Conservation (phyloP, 2,329 filamentous ascomycete species). For the Xylaria sp. region DNA sequence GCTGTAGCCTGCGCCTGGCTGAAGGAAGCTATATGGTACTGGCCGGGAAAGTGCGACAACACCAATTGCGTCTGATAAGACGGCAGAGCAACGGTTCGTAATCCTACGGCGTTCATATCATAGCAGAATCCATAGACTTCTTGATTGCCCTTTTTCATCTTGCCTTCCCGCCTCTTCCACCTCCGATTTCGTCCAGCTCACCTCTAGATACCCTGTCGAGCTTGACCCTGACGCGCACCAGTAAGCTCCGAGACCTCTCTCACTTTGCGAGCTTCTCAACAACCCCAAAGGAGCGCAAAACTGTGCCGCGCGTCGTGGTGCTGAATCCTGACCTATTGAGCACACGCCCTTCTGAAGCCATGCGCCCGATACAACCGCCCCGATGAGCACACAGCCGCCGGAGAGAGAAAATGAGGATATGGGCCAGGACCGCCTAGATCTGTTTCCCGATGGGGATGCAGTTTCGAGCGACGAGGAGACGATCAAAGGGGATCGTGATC, state of each 20-base stretch:
- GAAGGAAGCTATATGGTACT: conserved; percentile 18
- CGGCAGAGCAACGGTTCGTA: conserved; percentile 8
- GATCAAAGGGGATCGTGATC: conserved; percentile 53
- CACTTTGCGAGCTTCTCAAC: conserved; percentile 8
- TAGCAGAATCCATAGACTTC: not conserved
- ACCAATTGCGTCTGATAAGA: conserved; percentile 28
- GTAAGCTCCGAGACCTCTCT: conserved; percentile 3
- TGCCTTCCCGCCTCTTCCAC: not conserved
- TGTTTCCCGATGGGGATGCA: conserved; percentile 55
- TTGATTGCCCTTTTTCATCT: not conserved
- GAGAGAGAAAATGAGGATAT: conserved; percentile 57
- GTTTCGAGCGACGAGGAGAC: conserved; percentile 58
- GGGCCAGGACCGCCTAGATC: conserved; percentile 59
- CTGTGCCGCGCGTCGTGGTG: conserved; percentile 14
- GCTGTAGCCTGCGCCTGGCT: conserved; percentile 17
- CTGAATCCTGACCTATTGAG: conserved; percentile 1
- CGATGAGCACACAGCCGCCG: conserved; percentile 48
- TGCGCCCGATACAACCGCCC: conserved; percentile 44
- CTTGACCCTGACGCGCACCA: conserved; percentile 22
- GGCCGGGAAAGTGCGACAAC: conserved; percentile 24
- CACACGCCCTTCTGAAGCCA: conserved; percentile 40
- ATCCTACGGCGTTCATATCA: not conserved
- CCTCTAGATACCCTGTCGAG: conserved; percentile 9
- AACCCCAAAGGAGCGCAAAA: conserved; percentile 8
- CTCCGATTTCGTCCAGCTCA: not conserved